Evolutionary conservation across 2,329 filamentous ascomycete genomes (phyloP), one percentile per base, ranked within the genome.

Genomic region (Pseudogymnoascus sp.): DNA sequence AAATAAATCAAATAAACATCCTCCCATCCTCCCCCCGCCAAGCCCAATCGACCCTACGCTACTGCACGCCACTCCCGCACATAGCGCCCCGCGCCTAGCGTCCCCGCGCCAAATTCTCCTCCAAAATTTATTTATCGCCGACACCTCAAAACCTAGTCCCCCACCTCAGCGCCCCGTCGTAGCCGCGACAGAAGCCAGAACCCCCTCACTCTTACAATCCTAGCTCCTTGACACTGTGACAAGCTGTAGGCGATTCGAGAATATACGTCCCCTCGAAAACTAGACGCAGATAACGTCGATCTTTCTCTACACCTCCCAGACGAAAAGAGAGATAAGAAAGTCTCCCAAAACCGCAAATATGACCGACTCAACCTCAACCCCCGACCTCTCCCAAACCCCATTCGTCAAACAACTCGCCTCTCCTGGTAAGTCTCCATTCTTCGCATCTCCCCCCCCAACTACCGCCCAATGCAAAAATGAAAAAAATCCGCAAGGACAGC

Each of bases 361-460:
- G 50, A 56, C 50, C 5, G 50, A 56, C 50, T 34, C 50, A 25
- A 12, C 34, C 34, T 38, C 59, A 42, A 60, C 62, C 37, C 62
- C 65, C 18, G 65, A 66, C 37, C 71, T 74, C 12, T 67, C 71
- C 62, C 69, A 73, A 63, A 72, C 73, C 0, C 72, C 71, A 8
- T 71, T 75, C 36, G 67, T 75, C 3, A 75, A 75, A 64, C 69
- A 74, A 65, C 68, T 75, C 10, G 73, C 71, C 66, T 73, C 73
- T 31, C 74, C 73, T 62, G 73, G 73, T 74, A 69, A 16, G 25
- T 18, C 28, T 21, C 16, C 53, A 16, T 60, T 23, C 12, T 60
- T 18, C n/a, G 40, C 60, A 28, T 14, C 36, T n/a, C 2, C 31
- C 11, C 14, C 8, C n/a, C 4, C 16, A 18, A n/a, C n/a, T n/a